Conservation (phyloP, 345 rosid species). For the Moringa oleifera region DNA sequence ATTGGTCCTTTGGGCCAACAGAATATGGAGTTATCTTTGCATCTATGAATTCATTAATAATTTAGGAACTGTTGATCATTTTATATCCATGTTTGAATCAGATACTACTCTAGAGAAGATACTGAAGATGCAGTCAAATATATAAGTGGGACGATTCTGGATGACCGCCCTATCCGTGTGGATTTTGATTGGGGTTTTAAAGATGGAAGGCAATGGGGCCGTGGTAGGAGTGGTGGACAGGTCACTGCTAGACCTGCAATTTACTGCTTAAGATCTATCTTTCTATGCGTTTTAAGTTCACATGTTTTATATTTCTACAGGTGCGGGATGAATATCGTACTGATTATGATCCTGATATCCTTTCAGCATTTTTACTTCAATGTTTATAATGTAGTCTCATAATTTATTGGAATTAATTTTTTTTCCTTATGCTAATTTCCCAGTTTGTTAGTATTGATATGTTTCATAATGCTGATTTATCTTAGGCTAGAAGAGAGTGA, state of each 20-base stretch:
- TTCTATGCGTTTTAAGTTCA: neutral
- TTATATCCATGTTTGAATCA: constrained; percentile 17
- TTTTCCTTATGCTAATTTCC: too few relatives aligned
- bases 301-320: constrained; percentile 31
- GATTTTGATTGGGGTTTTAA: constrained; percentile 99
- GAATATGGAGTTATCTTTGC: neutral
- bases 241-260: constrained; percentile 25
- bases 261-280: constrained; percentile 2
- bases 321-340: constrained; percentile 99
- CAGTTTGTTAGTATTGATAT: neutral
- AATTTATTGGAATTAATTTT: too few relatives aligned
- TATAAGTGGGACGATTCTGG: constrained; percentile 94
- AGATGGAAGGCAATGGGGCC: constrained; percentile 99
- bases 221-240: constrained; percentile 99
- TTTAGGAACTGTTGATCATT: neutral
- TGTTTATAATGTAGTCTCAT: neutral
- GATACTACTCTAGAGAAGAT: constrained; percentile 95
- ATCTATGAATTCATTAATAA: neutral
- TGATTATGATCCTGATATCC: constrained; percentile 99
- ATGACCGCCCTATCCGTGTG: constrained; percentile 94
- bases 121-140: constrained; percentile 93
- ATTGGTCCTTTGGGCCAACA: too few relatives aligned
- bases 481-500: neutral
- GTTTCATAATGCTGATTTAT: neutral
- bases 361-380: constrained; percentile 20